These are phyloP conservation scores for Tothia fuscella DNA, from an alignment of 2,329 filamentous ascomycete species.

Conservation along the genomic window DNA sequence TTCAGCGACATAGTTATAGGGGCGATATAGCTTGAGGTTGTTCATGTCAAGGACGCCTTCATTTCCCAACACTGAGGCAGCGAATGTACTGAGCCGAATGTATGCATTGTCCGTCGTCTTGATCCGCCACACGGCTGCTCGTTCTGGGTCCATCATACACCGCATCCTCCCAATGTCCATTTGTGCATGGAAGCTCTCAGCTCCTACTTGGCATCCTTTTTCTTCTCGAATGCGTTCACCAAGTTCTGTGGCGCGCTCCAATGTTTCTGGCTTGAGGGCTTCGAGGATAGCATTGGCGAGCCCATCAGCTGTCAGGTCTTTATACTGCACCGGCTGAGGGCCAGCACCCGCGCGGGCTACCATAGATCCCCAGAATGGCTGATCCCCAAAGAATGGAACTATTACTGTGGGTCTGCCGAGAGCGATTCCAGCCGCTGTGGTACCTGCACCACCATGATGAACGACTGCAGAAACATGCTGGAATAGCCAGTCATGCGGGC, in stretches of 20 bases:
- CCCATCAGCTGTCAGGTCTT: slow-evolving; percentile 27
- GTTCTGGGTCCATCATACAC: slow-evolving; percentile 22
- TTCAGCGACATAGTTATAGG: background rate
- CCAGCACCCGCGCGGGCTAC: slow-evolving; percentile 28
- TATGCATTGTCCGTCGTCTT: slow-evolving; percentile 27
- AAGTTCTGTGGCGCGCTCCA: slow-evolving; percentile 25
- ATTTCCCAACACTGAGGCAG: background rate
- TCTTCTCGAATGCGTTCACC: slow-evolving; percentile 26
- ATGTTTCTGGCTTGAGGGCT: slow-evolving; percentile 25
- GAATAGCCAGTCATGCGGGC: slow-evolving; percentile 96
- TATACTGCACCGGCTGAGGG: slow-evolving; percentile 27
- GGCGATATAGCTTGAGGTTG: background rate
- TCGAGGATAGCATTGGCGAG: slow-evolving; percentile 26
- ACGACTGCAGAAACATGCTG: slow-evolving; percentile 83
- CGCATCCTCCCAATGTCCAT: slow-evolving; percentile 26
- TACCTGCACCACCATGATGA: slow-evolving; percentile 90
- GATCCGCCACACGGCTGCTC: slow-evolving; percentile 28
- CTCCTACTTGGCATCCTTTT: slow-evolving; percentile 25
- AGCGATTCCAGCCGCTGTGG: slow-evolving; percentile 82
- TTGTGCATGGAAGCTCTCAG: slow-evolving; percentile 27
- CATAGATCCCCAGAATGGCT: slow-evolving; percentile 39
- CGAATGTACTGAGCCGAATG: slow-evolving; percentile 20
- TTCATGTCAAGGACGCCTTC: background rate
- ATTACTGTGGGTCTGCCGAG: slow-evolving; percentile 90
- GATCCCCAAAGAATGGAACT: slow-evolving; percentile 94